Evolutionary conservation across 2,329 filamentous ascomycete species (phyloP), one percentile per base, ranked within the genome.

Genomic region (Diaporthe amygdali): DNA sequence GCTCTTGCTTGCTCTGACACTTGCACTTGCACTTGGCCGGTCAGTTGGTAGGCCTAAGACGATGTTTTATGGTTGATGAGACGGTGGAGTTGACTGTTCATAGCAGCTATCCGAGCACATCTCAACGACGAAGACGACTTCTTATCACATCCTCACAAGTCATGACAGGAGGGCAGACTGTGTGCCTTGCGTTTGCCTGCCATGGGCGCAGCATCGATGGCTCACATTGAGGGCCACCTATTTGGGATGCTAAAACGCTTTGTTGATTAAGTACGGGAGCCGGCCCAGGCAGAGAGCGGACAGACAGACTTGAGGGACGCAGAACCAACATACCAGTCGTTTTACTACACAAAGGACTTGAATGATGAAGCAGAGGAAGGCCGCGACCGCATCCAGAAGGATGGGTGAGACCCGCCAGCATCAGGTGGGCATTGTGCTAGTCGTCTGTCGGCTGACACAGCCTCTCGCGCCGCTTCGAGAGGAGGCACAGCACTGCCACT

Each of bases 251-350:
- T 47, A 25, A 22, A 22, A 20, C 41, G 37, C 30, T 34, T 63
- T 46, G 41, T 63, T 63, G 59, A 63, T 63, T 34, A 63, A 63
- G 41, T 32, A n/a, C 56, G 34, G 27, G 41, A 37, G 30, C 20
- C 39, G 10, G 20, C 7, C 55, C 25, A 46, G 39, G 56, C 56
- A 47, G 27, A 55, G 52, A 63, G 27, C 30, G n/a, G n/a, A n/a
- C n/a, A n/a, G n/a, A n/a, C n/a, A 63, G 56, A 63, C 59, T 34
- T 17, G 41, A 63, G 39, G 12, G 27, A 47, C 10, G 30, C 59
- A 32, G 44, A 22, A 25, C 59, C 59, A 63, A 63, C 59, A 63
- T 63, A 47, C 59, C 41, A 30, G 59, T 34, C 59, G 59, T 63
- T 63, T 47, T 47, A 34, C 39, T 5, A 32, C 55, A n/a, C 55